Evolutionary conservation across 1,139 yeast genomes (phyloP), one percentile per base, ranked within the genome.

Genomic region (Torulaspora globosa): DNA sequence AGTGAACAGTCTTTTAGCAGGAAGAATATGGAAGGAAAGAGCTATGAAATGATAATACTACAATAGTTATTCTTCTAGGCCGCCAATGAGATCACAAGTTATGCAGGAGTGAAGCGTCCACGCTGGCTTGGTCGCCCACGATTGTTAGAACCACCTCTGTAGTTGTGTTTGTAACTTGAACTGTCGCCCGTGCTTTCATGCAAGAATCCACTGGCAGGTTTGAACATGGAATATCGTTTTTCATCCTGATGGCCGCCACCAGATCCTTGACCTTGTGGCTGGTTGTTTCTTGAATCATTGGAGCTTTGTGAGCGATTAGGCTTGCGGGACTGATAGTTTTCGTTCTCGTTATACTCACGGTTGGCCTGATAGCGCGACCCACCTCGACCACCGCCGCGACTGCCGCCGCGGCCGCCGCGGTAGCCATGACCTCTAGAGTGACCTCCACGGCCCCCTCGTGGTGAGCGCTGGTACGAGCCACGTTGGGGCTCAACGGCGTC

Each of bases 171-270:
- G 26, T 48, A 44, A 24, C 37, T 40, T 30, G 46, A 10, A n/a
- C 35, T 42, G 19, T 44, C 46, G 36, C 48, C 43, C n/a, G 47
- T 37, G 23, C 28, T 39, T 24, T 47, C 58, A 46, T 51, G 45
- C 31, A 56, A 38, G 47, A 54, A 56, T 41, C 58, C 58, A 40
- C 57, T 55, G 23, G 58, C 58, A 38, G 59, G 54, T 35, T 54
- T 52, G 48, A 51, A 52, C 38, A 54, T 48, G 18, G 55, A 51
- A 44, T 54, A 48, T 36, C 51, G 50, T 39, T 49, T 47, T 24
- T 41, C 50, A 21, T 47, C 48, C 33, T 44, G 50, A 15, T 32
- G 35, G 11, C 18, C 36, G 9, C 28, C 23, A n/a, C 40, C 42
- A 10, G 36, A 12, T 28, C 43, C 40, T 16, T 38, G 36, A 14